Base-by-base conservation (phyloP, 495 filamentous ascomycete genomes). In the Hypoxylon trugodes region DNA sequence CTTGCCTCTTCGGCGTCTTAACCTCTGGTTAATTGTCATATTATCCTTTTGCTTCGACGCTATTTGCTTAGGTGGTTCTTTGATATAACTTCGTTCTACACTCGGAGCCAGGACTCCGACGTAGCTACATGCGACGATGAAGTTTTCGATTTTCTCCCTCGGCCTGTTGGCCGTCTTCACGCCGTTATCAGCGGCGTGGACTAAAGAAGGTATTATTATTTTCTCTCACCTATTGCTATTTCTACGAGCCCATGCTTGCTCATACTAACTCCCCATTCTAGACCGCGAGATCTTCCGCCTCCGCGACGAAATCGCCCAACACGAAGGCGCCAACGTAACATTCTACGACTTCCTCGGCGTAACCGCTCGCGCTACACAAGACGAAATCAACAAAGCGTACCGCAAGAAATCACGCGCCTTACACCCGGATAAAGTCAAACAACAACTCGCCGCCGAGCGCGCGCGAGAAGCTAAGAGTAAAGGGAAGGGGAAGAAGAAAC, bases 251-350 rank as follows among this genome's bases (percentile, higher is more conserved):
- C 36, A 36, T 53, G 10, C n/a, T n/a, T 54, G 7, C 28, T 56
- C 43, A 56, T 40, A 12, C 12, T 56, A 21, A 1, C 28, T 50
- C 53, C 30, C 52, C 45, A 21, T 35, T 19, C 25, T 69, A 97
- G 95, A 99, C 75, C 89, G 94, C 70, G 95, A 99, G 79, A 98
- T 99, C 77, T 99, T 99, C 78, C 88, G 91, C 52, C 82, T 98
- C 54, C 88, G 86, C 61, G 92, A 96, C 78, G 96, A 98, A 69
- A 77, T 99, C 33, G 79, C 85, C 41, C 76, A 86, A 10, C 70
- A 84, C 62, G 93, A 98, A 77, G 96, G 93, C 22, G 52, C 79
- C 45, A 89, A 90, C 57, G 84, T 91, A 48, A 96, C 91, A 56
- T 99, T 98, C 82, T 99, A 99, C 84, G 90, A 95, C 69, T 95